phyloP scores from a whole-genome alignment of 768 basidiomycete genomes.

The Suillus cothurnatus region DNA sequence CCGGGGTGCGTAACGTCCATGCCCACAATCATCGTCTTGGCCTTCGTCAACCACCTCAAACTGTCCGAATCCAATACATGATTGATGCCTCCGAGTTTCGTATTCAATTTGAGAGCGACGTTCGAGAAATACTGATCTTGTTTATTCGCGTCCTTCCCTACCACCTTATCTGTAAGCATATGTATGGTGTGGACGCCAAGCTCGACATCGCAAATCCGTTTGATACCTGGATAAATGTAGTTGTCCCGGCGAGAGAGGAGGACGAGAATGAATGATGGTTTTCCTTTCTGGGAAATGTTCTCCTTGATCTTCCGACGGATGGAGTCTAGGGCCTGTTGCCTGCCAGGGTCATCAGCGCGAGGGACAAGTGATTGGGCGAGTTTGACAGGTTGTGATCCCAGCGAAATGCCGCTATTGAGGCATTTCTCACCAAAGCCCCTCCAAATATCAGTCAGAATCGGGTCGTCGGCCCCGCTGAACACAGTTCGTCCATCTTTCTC shows the following conservation, averaged over 20 bases:
- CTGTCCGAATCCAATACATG: constrained; percentile 64
- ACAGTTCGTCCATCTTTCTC: constrained; percentile 41
- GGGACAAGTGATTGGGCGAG: constrained; percentile 31
- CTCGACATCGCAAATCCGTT: constrained; percentile 72
- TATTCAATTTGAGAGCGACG: constrained; percentile 79
- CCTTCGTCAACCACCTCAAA: constrained; percentile 66
- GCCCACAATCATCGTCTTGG: constrained; percentile 81
- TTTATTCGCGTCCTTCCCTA: constrained; percentile 46
- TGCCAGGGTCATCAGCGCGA: constrained; percentile 34
- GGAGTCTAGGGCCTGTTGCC: constrained; percentile 36
- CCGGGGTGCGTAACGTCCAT: constrained; percentile 86
- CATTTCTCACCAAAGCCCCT: constrained; percentile 59
- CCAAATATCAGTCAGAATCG: constrained; percentile 44
- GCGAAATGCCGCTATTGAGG: constrained; percentile 47
- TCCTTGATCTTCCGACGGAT: constrained; percentile 47
- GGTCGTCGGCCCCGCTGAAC: constrained; percentile 44
- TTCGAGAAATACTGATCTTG: constrained; percentile 86
- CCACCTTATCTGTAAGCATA: constrained; percentile 65
- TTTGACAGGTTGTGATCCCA: constrained; percentile 37
- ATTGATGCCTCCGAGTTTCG: constrained; percentile 81
- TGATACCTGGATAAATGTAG: constrained; percentile 79
- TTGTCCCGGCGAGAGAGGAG: constrained; percentile 70
- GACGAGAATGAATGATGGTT: constrained; percentile 69
- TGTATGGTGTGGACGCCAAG: constrained; percentile 74
- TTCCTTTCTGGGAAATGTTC: constrained; percentile 27